Evolutionary conservation across 2,329 filamentous ascomycete species (phyloP).

Genomic region (Monosporascus sp.): DNA sequence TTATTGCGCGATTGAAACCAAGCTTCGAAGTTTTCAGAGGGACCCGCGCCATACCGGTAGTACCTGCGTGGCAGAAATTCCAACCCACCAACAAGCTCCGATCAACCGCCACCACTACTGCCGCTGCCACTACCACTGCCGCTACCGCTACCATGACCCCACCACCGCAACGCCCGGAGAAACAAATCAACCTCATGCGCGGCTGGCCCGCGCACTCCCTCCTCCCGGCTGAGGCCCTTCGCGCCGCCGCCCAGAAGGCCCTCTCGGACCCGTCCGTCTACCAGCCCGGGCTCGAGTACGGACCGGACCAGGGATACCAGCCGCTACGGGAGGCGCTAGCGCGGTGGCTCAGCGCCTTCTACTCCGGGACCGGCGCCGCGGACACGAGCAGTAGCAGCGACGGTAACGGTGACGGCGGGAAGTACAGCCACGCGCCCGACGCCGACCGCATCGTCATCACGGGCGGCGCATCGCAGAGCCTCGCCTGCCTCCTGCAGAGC

Average conservation of each 20-base stretch:
- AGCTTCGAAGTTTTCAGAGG: neutral
- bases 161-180: constrained; percentile 18
- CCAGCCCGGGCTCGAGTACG: constrained; percentile 68
- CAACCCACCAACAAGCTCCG: too few species aligned
- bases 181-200: constrained; percentile 57
- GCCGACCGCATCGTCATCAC: constrained; percentile 69
- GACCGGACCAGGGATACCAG: constrained; percentile 68
- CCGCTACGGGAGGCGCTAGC: constrained; percentile 66
- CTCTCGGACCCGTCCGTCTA: constrained; percentile 56
- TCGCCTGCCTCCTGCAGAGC: constrained; percentile 71
- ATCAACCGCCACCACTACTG: neutral
- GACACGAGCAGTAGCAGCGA: constrained; percentile 22
- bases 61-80: neutral
- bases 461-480: constrained; percentile 78
- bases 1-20: neutral
- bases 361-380: constrained; percentile 30
- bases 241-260: constrained; percentile 53
- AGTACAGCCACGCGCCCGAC: constrained; percentile 20
- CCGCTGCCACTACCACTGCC: neutral
- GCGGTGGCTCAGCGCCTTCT: constrained; percentile 63
- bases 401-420: constrained; percentile 3
- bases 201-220: constrained; percentile 63
- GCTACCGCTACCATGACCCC: neutral
- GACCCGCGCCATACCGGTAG: neutral
- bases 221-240: constrained; percentile 60